phyloP scores from a whole-genome alignment of 306 rosid genomes.

The Begonia masoniana region DNA sequence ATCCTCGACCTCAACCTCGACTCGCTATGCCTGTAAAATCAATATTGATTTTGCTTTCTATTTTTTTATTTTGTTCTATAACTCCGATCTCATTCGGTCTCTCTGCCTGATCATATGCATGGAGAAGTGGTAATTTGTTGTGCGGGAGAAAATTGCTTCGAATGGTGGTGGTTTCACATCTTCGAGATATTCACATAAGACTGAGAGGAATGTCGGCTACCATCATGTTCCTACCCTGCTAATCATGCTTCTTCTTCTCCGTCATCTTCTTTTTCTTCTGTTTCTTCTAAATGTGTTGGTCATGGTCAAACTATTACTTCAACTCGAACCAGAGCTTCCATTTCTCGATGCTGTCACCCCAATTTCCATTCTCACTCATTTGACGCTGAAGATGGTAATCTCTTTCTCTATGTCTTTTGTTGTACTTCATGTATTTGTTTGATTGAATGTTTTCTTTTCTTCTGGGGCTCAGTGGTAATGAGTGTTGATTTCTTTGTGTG shows the following conservation, averaged over 20 bases:
- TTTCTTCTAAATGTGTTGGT: constrained; percentile 6
- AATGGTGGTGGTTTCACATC: constrained; percentile 5
- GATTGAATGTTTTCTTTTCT: neutral
- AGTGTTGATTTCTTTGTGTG: neutral
- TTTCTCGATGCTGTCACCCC: constrained; percentile 31
- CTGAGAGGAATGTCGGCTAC: constrained; percentile 10
- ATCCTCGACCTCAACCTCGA: too few relatives aligned
- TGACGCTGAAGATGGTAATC: constrained; percentile 30
- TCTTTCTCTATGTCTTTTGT: neutral
- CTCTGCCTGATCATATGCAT: neutral
- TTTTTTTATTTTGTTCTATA: too few relatives aligned
- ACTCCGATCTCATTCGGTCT: neutral
- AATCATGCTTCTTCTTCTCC: constrained; percentile 3
- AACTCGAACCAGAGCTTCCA: constrained; percentile 21
- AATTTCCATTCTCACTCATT: constrained; percentile 19
- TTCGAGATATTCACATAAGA: constrained; percentile 10
- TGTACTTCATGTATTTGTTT: neutral
- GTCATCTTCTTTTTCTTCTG: constrained; percentile 1
- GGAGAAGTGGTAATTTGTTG: neutral
- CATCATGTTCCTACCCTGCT: constrained; percentile 14
- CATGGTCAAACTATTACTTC: constrained; percentile 15
- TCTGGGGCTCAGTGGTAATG: neutral
- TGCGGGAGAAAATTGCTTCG: constrained; percentile 14
- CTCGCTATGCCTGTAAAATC: too few relatives aligned
- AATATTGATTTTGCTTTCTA: too few relatives aligned